A percentile compares a stretch with the other conserved stretches of the same genome.
phyloP scores from a whole-genome alignment of 257 asterid genomes.

The Phtheirospermum japonicum region DNA sequence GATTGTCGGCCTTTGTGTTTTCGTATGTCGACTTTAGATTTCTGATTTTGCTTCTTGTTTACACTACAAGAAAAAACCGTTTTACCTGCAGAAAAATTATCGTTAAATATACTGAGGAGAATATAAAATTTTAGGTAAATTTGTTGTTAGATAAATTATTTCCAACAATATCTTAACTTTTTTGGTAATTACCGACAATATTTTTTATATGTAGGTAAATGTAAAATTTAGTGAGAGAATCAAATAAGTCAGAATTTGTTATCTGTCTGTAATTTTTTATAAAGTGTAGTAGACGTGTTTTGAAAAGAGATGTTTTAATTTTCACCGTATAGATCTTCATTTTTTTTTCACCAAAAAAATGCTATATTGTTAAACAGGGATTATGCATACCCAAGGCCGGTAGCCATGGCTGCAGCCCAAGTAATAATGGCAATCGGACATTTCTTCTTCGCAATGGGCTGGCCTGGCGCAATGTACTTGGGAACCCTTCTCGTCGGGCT shows the following conservation, averaged over 20 bases:
- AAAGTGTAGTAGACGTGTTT: not conserved
- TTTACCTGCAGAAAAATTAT: too few species aligned
- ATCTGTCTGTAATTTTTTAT: too few species aligned
- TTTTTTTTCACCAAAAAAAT: conserved; percentile 20
- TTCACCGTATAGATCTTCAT: not conserved
- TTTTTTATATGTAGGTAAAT: too few species aligned
- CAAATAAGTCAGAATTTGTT: too few species aligned
- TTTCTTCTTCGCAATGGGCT: conserved; percentile 81
- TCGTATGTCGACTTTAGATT: not conserved
- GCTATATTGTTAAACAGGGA: conserved; percentile 40
- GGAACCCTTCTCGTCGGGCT: conserved; percentile 87
- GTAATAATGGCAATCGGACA: conserved; percentile 76
- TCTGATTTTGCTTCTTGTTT: not conserved
- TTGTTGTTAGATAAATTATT: too few species aligned
- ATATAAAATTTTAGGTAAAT: too few species aligned
- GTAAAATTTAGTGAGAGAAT: too few species aligned
- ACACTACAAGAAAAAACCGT: not conserved
- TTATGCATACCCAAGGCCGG: conserved; percentile 75
- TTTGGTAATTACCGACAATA: not conserved
- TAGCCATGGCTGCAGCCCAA: conserved; percentile 81
- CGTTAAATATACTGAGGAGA: too few species aligned
- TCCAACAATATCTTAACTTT: too few species aligned
- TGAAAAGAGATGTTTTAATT: not conserved
- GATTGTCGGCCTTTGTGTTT: too few species aligned
- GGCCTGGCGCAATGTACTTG: conserved; percentile 78